phyloP scores from a whole-genome alignment of 1,139 yeast species.

The Keqinozyma sinolaborantium region DNA sequence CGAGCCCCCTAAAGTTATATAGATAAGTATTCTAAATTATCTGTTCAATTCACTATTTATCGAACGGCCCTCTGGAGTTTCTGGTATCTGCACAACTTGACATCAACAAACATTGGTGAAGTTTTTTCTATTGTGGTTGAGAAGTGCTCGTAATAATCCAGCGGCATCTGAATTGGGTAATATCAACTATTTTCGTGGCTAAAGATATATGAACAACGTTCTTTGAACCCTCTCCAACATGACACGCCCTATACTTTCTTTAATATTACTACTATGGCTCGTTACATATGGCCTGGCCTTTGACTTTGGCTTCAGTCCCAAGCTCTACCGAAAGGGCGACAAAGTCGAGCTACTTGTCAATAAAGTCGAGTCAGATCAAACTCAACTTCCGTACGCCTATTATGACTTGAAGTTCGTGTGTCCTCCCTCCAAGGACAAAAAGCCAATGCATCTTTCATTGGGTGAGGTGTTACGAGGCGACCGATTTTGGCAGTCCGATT shows the following conservation, averaged over 20 bases:
- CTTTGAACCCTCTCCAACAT: too few species aligned
- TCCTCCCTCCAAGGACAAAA: constrained; percentile 53
- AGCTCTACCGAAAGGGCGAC: constrained; percentile 48
- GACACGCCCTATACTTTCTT: not conserved
- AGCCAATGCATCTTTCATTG: constrained; percentile 64
- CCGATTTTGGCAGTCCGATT: constrained; percentile 72
- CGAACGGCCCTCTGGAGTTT: too few species aligned
- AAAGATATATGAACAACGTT: too few species aligned
- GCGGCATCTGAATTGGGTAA: too few species aligned
- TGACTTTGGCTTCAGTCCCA: constrained; percentile 20
- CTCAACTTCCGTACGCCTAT: constrained; percentile 77
- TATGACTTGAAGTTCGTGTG: constrained; percentile 80
- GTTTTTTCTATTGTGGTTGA: too few species aligned
- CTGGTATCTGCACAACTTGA: too few species aligned
- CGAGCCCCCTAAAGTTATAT: too few species aligned
- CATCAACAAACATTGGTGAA: too few species aligned
- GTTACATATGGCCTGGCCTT: constrained; percentile 4
- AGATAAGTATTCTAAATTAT: too few species aligned
- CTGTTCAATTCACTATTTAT: too few species aligned
- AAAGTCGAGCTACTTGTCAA: constrained; percentile 69
- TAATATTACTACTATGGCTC: not conserved
- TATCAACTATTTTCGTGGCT: too few species aligned
- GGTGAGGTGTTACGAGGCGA: constrained; percentile 84
- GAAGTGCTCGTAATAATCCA: too few species aligned
- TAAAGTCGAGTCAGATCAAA: constrained; percentile 71